Base-by-base conservation (phyloP, 139 green algal species). In the Tetradesmus lagerheimii region DNA sequence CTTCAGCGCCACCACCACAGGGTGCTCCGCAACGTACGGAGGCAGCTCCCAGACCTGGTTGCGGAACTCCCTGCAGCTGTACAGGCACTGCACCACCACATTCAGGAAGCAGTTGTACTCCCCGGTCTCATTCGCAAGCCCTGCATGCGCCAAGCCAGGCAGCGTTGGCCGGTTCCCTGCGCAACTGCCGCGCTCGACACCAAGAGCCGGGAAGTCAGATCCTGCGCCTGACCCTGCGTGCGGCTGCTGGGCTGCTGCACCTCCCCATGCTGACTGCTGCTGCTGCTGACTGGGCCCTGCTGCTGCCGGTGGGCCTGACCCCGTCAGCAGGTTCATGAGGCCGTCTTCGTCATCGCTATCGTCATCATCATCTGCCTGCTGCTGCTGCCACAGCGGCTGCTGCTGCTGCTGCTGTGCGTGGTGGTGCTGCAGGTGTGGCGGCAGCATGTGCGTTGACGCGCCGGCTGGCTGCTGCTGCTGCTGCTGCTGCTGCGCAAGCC, bases 71-170 rank as follows among this genome's bases (percentile, higher is more conserved):
- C 35, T 31, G 80, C 90, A 93, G 87, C 91, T 92, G 92, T 92
- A 97, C 34, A 97, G 85, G 85, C 94, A 95, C 95, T 98, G 96
- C 83, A 98, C 95, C 88, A 98, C 93, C 57, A 98, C 95, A 86
- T 98, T 98, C 35, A 98, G 94, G 93, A 98, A 98, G 93, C 96
- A 98, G 93, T 98, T 98, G 95, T 98, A 98, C 93, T 97, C 93
- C 35, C 95, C 96, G 14, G 89, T 71, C 47, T 91, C 91, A 64
- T 97, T 97, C 67, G 85, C 62, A 12, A 97, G 89, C 1, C 95
- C 95, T 18, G 91, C 88, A 43, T 85, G 35, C 18, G 47, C 71
- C 37, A 86, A 83, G 18, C 16, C 53, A 23, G 62, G 50, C 50
- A 62, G 29, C n/a, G 37, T 29, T 0, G 83, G 18, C 34, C 89